Base-by-base conservation (phyloP, 2,329 filamentous ascomycete species). In the Penicillium sp. region DNA sequence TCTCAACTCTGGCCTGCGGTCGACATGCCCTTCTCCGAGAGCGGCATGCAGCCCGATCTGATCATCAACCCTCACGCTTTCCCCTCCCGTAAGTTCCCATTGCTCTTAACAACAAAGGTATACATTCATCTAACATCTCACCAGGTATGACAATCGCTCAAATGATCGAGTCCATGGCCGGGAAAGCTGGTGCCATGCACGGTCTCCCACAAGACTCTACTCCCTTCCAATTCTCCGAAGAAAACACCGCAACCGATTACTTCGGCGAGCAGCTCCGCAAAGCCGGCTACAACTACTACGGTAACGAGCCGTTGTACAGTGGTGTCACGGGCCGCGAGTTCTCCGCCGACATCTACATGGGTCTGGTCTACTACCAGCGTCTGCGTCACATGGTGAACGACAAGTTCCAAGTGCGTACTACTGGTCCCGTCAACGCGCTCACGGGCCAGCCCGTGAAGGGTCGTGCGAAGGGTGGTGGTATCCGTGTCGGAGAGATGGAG, bases 21-120 rank as follows among this genome's bases (percentile, higher is more conserved):
- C 58, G 93, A 97, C 74, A 94, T 99, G 90, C 94, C 94, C 4
- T 99, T 97, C 78, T 92, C 91, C 3, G 94, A 99, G 78, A 90
- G 89, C 6, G 94, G 94, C 54, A 97, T 99, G 60, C 93, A 97
- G 71, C 94, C 94, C 10, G 94, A 99, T 76, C 84, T 96, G 69
- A 99, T 99, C 77, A 99, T 99, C 82, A 99, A 99, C 79, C 94
- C 94, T 41, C 94, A 99, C 83, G 94, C 94, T 71, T 99, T 99
- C 84, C 94, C 94, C 8, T 97, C 93, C 46, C 93, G 94, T 77
- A 69, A 68, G 73, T 65, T 29, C 9, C 38, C 17, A 3, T 12
- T 8, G 13, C 45, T n/a, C 35, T 23, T 13, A 2, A 45, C 1
- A 19, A 4, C 12, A 17, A 13, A 42, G 13, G 2, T 2, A 41